Evolutionary conservation across 169 alveolate species (phyloP), one percentile per base, ranked within the genome.

Genomic region (Plasmodium gallinaceum): DNA sequence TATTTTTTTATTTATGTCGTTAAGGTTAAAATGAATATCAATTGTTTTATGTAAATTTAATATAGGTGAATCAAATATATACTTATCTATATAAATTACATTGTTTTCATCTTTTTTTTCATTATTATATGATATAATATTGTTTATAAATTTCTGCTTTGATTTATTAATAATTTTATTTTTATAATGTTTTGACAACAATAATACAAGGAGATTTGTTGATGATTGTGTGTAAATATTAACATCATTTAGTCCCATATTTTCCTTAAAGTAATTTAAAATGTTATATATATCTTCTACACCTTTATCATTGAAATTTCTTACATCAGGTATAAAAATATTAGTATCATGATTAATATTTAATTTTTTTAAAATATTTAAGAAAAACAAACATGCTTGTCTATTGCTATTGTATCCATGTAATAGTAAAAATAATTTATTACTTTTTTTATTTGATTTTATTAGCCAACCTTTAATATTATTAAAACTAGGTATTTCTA

Each of bases 21-120:
- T 37, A 7, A 78, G 24, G 26, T 78, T 78, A 65, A 78, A 78
- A 66, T 78, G 89, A 26, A 65, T 51, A 45, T 78, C 65, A 48
- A 78, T 78, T 64, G 89, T 78, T 78, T 72, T 64, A 57, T 78
- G 89, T 54, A 78, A 69, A 64, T 78, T 78, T 42, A 78, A 43
- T 65, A 78, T 78, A 20, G 89, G 89, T n/a, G 89, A 78, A 69
- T 78, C 89, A 78, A 78, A 78, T 20, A 78, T 78, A 43, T 78
- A 78, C 57, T 78, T 78, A 37, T 78, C 89, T 48, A 78, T 78
- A 65, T 78, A 78, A 9, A 78, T 78, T 18, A 78, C 43, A 16
- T 54, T 54, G 20, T 78, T 69, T 12, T 62, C 66, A 54, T 46
- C 54, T 24, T 8, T 42, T 52, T 78, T 78, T 12, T 78, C 89